Percentiles rank a stretch among this genome's conserved stretches.
phyloP scores from a whole-genome alignment of 805 yeast genomes.

The Kodamaea sagamina region DNA sequence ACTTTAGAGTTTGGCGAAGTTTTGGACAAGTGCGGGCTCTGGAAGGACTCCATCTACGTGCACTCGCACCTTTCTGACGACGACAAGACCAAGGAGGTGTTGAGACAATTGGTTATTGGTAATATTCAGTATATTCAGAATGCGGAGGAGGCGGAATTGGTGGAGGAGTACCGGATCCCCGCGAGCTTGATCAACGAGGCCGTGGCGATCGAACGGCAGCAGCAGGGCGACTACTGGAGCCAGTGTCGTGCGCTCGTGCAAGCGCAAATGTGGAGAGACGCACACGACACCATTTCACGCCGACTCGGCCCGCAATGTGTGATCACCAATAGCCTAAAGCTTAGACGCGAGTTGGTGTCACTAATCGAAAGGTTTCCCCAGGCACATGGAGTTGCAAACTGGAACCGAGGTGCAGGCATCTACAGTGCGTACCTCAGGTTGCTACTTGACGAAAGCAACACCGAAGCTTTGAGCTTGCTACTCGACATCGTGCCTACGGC shows the following conservation, averaged over 20 bases:
- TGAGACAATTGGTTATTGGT: constrained; percentile 38
- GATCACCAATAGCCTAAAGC: constrained; percentile 42
- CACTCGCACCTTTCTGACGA: constrained; percentile 59
- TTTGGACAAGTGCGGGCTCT: constrained; percentile 47
- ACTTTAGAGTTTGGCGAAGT: constrained; percentile 46
- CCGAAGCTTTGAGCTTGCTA: constrained; percentile 37
- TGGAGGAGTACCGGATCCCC: constrained; percentile 50
- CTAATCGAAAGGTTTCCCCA: constrained; percentile 49
- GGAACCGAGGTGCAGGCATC: constrained; percentile 61
- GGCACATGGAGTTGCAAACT: constrained; percentile 43
- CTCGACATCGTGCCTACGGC: constrained; percentile 48
- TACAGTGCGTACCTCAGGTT: constrained; percentile 52
- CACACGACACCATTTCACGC: constrained; percentile 57
- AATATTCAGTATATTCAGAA: constrained; percentile 34
- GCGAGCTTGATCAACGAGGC: constrained; percentile 51
- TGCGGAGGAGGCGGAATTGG: constrained; percentile 38
- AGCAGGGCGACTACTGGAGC: constrained; percentile 51
- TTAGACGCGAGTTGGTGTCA: constrained; percentile 38
- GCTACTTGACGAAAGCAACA: constrained; percentile 17
- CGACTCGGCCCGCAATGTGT: constrained; percentile 75
- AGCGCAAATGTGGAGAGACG: constrained; percentile 62
- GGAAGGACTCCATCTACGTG: constrained; percentile 64
- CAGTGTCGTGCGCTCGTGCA: constrained; percentile 63
- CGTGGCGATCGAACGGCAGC: constrained; percentile 56
- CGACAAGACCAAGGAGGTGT: constrained; percentile 38